A percentile compares a stretch with the other conserved stretches of the same genome.
phyloP scores from a whole-genome alignment of 2,329 filamentous ascomycete species.

The Lomentospora prolificans region DNA sequence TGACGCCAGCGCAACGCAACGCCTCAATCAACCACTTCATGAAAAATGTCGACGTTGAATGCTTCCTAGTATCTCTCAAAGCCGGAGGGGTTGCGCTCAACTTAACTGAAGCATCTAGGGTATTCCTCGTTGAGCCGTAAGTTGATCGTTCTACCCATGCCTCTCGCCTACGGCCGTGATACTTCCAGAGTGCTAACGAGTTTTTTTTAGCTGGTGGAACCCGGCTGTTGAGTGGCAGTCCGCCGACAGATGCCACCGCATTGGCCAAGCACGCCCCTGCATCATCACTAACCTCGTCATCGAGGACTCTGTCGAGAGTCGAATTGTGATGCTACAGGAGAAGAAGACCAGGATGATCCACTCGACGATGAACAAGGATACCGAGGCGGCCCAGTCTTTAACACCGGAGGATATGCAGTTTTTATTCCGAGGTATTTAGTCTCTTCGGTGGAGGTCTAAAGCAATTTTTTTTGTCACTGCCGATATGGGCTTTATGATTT shows the following conservation, averaged over 20 bases:
- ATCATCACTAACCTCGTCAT: constrained; percentile 92
- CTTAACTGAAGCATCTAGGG: constrained; percentile 83
- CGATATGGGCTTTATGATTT: not conserved
- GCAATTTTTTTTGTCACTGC: not conserved
- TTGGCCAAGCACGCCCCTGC: constrained; percentile 88
- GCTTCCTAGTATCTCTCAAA: constrained; percentile 92
- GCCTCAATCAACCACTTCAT: constrained; percentile 95
- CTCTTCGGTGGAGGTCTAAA: not conserved
- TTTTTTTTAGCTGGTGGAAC: constrained; percentile 79
- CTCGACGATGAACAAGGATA: constrained; percentile 89
- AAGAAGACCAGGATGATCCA: constrained; percentile 99
- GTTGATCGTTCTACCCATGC: constrained; percentile 25
- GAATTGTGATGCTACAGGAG: constrained; percentile 92
- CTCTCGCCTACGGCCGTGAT: constrained; percentile 13
- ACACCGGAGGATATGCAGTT: constrained; percentile 92
- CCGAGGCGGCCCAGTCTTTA: constrained; percentile 82
- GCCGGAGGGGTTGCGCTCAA: constrained; percentile 94
- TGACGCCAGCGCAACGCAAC: constrained; percentile 89
- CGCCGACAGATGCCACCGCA: constrained; percentile 87
- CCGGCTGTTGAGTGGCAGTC: constrained; percentile 99
- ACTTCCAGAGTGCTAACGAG: constrained; percentile 14
- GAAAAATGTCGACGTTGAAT: constrained; percentile 87
- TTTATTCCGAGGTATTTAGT: constrained; percentile 65
- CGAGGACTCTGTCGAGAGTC: constrained; percentile 90
- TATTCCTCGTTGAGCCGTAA: constrained; percentile 94